Conservation (phyloP, 2,329 filamentous ascomycete genomes). For the Cadophora malorum region DNA sequence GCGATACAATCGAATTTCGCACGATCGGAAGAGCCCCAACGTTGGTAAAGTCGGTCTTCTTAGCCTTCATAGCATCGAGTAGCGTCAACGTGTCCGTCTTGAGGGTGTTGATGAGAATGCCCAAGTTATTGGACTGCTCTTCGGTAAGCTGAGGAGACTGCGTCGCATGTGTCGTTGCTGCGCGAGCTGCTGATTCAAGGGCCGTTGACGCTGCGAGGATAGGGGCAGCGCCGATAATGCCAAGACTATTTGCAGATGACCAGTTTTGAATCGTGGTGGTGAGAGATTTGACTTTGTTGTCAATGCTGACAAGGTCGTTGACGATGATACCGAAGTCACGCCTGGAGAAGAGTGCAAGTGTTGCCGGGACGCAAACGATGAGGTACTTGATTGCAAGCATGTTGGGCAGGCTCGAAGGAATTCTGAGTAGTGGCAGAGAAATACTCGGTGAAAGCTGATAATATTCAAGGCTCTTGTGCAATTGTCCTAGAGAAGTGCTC, state of each 20-base stretch:
- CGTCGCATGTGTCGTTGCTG: conserved; percentile 7
- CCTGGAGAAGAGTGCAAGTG: not conserved
- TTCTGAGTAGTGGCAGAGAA: not conserved
- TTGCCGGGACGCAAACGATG: not conserved
- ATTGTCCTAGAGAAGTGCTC: no score
- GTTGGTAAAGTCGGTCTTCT: conserved; percentile 18
- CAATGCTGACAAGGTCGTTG: conserved; percentile 7
- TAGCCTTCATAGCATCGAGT: conserved; percentile 19
- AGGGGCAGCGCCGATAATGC: conserved; percentile 15
- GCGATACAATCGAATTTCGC: not conserved
- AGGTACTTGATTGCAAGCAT: conserved; percentile 14
- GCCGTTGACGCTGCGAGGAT: conserved; percentile 15
- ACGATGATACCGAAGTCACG: conserved; percentile 8
- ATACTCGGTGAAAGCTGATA: not conserved
- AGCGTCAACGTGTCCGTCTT: conserved; percentile 8
- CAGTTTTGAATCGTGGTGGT: conserved; percentile 3
- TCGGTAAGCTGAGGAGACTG: conserved; percentile 14
- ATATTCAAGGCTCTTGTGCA: not conserved
- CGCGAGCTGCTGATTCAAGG: conserved; percentile 9
- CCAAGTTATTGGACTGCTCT: conserved; percentile 8
- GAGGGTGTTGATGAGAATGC: conserved; percentile 10
- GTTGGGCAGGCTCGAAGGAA: not conserved
- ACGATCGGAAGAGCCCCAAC: conserved; percentile 20
- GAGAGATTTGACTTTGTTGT: conserved; percentile 10
- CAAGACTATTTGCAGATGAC: conserved; percentile 14